Conservation (phyloP, 2,329 filamentous ascomycete species). For the Colletotrichum shisoi region DNA sequence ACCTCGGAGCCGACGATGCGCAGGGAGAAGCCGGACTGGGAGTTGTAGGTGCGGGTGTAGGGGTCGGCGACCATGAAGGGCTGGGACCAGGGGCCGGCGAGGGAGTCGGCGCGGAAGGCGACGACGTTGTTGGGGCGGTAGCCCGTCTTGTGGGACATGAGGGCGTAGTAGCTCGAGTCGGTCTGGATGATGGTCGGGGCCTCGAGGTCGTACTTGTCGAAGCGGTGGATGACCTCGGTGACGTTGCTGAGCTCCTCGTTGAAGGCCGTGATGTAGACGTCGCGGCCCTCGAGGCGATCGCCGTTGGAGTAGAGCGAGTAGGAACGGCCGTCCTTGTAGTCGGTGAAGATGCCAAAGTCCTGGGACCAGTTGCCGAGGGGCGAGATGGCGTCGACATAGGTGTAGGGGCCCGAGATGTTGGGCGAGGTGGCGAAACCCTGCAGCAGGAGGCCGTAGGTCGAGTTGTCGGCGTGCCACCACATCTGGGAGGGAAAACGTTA, state of each 20-base stretch:
- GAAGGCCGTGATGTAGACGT: constrained; percentile 65
- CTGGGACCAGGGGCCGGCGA: constrained; percentile 61
- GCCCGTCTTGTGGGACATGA: constrained; percentile 71
- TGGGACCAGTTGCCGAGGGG: constrained; percentile 70
- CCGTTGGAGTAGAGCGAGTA: constrained; percentile 69
- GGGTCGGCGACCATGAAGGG: constrained; percentile 58
- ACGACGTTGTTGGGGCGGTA: constrained; percentile 70
- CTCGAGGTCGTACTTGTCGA: constrained; percentile 67
- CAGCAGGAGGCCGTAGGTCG: constrained; percentile 62
- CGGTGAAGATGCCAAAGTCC: constrained; percentile 68
- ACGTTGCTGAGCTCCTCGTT: constrained; percentile 61
- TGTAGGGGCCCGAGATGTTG: constrained; percentile 62
- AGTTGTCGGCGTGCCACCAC: constrained; percentile 70
- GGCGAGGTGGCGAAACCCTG: constrained; percentile 65
- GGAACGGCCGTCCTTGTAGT: constrained; percentile 63
- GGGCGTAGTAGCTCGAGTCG: constrained; percentile 65
- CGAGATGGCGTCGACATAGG: constrained; percentile 60
- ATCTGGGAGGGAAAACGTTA: constrained; percentile 49
- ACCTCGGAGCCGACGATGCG: constrained; percentile 58
- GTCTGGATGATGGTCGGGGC: constrained; percentile 68
- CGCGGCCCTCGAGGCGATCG: constrained; percentile 61
- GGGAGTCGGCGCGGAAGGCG: constrained; percentile 60
- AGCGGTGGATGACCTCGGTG: constrained; percentile 61
- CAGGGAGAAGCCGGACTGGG: constrained; percentile 60
- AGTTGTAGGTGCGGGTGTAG: constrained; percentile 61